Evolutionary conservation across 1,139 yeast genomes (phyloP).

Genomic region (Pichia sp.): DNA sequence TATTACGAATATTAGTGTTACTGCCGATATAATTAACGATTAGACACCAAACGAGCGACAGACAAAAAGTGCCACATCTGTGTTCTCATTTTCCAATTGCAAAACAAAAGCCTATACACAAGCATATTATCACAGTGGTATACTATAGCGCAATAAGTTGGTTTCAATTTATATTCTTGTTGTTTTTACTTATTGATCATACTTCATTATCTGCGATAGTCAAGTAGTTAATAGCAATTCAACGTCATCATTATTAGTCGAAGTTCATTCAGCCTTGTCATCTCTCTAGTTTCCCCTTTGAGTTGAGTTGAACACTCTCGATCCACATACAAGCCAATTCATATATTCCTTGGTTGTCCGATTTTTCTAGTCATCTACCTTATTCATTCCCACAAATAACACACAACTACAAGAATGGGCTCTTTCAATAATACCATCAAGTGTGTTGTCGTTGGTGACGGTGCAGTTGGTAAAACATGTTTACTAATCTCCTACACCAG

Average conservation of each 20-base stretch:
- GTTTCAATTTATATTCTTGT: background rate
- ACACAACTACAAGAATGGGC: constrained; percentile 13
- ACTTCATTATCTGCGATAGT: background rate
- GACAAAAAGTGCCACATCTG: background rate
- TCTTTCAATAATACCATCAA: constrained; percentile 53
- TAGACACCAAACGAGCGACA: too few species aligned
- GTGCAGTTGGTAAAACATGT: constrained; percentile 96
- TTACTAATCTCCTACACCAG: constrained; percentile 86
- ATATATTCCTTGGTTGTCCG: background rate
- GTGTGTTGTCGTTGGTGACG: constrained; percentile 97
- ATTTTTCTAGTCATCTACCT: background rate
- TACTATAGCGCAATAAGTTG: background rate
- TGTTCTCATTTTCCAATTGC: background rate
- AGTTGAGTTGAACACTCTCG: background rate
- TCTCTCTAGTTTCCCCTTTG: too few species aligned
- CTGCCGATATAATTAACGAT: too few species aligned
- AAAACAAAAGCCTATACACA: background rate
- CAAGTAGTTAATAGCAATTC: background rate
- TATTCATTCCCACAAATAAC: background rate
- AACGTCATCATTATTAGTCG: too few species aligned
- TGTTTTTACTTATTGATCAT: background rate
- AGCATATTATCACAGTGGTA: background rate
- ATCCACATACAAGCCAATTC: background rate
- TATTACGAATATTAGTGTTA: too few species aligned
- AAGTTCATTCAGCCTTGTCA: too few species aligned